phyloP scores from a whole-genome alignment of 2,329 filamentous ascomycete genomes.

The Aspergillus intermedius region DNA sequence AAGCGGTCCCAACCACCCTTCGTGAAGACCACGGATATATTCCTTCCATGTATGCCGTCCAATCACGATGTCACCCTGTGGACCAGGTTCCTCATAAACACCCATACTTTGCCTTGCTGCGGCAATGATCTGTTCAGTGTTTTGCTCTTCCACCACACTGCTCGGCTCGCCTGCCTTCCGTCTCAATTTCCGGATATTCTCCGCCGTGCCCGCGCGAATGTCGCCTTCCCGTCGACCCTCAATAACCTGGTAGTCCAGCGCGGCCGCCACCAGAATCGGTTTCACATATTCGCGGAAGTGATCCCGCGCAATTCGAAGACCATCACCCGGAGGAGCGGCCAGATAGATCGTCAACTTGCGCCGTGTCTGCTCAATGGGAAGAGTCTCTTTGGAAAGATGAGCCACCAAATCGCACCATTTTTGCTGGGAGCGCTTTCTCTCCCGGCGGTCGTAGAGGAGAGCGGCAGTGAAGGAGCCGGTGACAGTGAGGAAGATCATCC shows the following conservation, averaged over 20 bases:
- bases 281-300: constrained; percentile 96
- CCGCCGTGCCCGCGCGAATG: constrained; percentile 76
- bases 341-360: constrained; percentile 82
- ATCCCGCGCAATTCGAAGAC: constrained; percentile 75
- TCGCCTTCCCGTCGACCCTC: constrained; percentile 92
- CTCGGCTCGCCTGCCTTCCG: constrained; percentile 54
- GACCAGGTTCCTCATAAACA: constrained; percentile 64
- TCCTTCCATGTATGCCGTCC: constrained; percentile 96
- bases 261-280: constrained; percentile 80
- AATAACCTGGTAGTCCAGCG: constrained; percentile 91
- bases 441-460: constrained; percentile 83
- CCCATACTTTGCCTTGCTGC: constrained; percentile 59
- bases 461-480: constrained; percentile 71
- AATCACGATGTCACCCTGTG: constrained; percentile 78
- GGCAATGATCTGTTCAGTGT: constrained; percentile 56
- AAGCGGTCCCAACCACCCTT: constrained; percentile 89
- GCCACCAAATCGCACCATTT: constrained; percentile 84
- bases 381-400: constrained; percentile 69
- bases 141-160: constrained; percentile 34
- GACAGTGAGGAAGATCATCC: constrained; percentile 88
- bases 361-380: constrained; percentile 67
- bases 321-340: constrained; percentile 78
- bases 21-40: constrained; percentile 85
- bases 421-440: constrained; percentile 76
- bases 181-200: constrained; percentile 66